These are phyloP conservation scores for Pseudogymnoascus sp. DNA, from an alignment of 2,329 filamentous ascomycete genomes.

Conservation along the genomic window DNA sequence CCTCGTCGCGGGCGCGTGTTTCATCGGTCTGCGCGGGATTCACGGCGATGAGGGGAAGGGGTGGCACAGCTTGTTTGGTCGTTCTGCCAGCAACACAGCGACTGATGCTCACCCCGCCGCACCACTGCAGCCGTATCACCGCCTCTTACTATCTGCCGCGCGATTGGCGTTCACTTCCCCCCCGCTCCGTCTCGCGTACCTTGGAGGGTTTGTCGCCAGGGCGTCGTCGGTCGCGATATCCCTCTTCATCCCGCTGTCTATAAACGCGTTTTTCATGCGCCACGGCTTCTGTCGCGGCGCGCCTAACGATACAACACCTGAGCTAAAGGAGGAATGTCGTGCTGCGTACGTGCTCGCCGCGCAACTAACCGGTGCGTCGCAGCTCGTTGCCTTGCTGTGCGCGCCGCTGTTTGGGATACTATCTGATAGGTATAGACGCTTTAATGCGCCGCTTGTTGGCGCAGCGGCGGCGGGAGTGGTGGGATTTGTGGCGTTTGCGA, in stretches of 20 bases:
- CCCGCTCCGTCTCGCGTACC: constrained; percentile 76
- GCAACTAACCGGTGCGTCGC: constrained; percentile 79
- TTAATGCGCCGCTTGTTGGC: constrained; percentile 66
- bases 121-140: constrained; percentile 44
- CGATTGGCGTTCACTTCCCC: constrained; percentile 65
- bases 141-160: constrained; percentile 54
- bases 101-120: constrained; percentile 2
- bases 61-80: constrained; percentile 49
- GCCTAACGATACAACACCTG: constrained; percentile 54
- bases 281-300: constrained; percentile 69
- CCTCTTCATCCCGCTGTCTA: constrained; percentile 84
- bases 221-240: constrained; percentile 93
- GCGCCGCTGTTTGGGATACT: constrained; percentile 84
- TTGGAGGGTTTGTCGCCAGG: constrained; percentile 89
- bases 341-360: constrained; percentile 82
- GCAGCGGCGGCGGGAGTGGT: constrained; percentile 65
- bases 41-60: constrained; percentile 72
- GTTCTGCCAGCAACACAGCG: constrained; percentile 12
- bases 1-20: constrained; percentile 63
- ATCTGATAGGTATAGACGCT: constrained; percentile 55
- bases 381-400: constrained; percentile 74
- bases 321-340: constrained; percentile 77
- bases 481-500: constrained; percentile 70
- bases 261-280: constrained; percentile 82
- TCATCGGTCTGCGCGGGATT: constrained; percentile 62